Base-by-base conservation (phyloP, 139 green algal genomes). In the Zygnema cylindricum region DNA sequence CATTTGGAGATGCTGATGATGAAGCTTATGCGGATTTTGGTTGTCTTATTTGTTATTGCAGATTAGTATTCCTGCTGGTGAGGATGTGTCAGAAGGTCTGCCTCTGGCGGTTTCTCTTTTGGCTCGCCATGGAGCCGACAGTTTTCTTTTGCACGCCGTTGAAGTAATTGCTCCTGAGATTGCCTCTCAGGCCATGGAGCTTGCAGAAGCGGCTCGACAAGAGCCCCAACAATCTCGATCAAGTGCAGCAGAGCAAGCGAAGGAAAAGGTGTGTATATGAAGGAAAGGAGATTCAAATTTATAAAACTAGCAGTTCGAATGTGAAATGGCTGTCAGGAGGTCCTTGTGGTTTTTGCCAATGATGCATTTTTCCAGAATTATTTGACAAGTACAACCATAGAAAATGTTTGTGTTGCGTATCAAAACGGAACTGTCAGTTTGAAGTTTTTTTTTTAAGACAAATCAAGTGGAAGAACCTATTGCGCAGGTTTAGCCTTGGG, bases 51-150 rank as follows among this genome's bases (percentile, higher is more conserved):
- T 73, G 21, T 35, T 69, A 42, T 32, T 33, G 63, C 85, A 89
- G 85, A 38, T 89, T n/a, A 89, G 77, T 16, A 89, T 89, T 22
- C 85, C 85, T 30, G 81, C 81, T n/a, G 85, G 85, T 1, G 43
- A 39, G 85, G 76, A 88, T 22, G 41, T 76, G 77, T 40, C 42
- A 16, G n/a, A 16, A 32, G 85, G 85, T 1, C 57, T 90, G 23
- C 85, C 79, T 1, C 77, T 90, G 2, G 33, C 85, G 30, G 33
- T 90, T 22, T 88, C 57, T 2, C 1, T 90, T 22, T 41, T 90
- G 49, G 85, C 77, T 1, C 30, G 77, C 1, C 81, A 90, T 71
- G 85, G 85, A 0, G 55, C 49, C 0, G 85, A 90, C 78, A 32
- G 77, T 1, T 63, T 87, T 3, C 85, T 90, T 0, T 76, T 90